Conservation (phyloP, 257 asterid genomes). For the Cinchona pubescens region DNA sequence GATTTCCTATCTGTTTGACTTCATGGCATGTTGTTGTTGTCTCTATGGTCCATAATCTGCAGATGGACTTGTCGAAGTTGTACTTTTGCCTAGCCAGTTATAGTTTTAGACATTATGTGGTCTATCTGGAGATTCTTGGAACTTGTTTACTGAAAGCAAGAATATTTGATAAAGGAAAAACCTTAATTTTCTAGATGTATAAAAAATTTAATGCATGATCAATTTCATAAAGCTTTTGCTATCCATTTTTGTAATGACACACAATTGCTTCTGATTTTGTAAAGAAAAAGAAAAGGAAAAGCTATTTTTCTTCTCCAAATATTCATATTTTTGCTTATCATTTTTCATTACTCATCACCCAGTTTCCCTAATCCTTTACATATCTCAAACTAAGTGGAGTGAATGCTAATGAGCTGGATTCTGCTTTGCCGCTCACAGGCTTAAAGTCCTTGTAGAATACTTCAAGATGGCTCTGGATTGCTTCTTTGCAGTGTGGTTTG, state of each 20-base stretch:
- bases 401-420: conserved; percentile 22
- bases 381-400: background rate
- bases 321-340: no score
- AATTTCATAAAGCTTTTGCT: background rate
- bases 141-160: background rate
- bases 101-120: background rate
- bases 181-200: background rate
- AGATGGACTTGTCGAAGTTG: background rate
- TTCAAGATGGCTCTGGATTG: conserved; percentile 93
- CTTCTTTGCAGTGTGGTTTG: conserved; percentile 97
- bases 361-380: background rate
- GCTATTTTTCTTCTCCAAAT: background rate
- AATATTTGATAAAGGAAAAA: background rate
- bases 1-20: background rate
- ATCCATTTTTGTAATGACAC: conserved; percentile 1
- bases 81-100: background rate
- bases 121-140: background rate
- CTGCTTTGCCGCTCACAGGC: conserved; percentile 58
- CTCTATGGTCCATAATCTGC: background rate
- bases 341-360: background rate
- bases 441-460: conserved; percentile 66
- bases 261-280: background rate
- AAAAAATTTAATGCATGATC: background rate
- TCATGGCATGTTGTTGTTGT: background rate
- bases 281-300: background rate